These are phyloP conservation scores for Botrytis elliptica DNA, from an alignment of 2,329 filamentous ascomycete species.

Conservation along the genomic window DNA sequence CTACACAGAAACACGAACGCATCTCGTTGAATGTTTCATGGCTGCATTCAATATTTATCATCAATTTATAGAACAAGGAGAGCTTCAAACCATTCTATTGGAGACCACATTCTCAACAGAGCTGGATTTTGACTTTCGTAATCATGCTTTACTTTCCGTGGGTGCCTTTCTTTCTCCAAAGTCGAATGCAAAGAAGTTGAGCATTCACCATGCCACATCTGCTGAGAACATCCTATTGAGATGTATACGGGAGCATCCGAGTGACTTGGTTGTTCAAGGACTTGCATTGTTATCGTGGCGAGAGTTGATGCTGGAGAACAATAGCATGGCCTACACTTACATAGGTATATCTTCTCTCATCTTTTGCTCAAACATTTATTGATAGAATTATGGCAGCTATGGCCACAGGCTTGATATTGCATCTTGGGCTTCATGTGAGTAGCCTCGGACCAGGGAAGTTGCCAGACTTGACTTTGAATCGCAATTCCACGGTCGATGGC, in stretches of 20 bases:
- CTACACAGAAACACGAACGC: background rate
- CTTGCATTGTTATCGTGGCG: slow-evolving; percentile 8
- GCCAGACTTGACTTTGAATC: background rate
- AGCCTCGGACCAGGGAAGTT: background rate
- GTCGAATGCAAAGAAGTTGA: background rate
- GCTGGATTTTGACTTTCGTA: background rate
- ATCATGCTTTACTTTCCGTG: slow-evolving; percentile 2
- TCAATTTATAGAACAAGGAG: slow-evolving; percentile 11
- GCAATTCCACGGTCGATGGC: background rate
- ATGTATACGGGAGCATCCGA: background rate
- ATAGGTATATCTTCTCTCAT: background rate
- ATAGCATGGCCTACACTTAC: slow-evolving; percentile 9
- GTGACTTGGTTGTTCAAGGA: slow-evolving; percentile 8
- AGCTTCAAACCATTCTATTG: background rate
- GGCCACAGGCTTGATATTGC: slow-evolving; percentile 1
- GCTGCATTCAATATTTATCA: slow-evolving; percentile 6
- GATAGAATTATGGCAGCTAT: background rate
- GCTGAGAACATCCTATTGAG: background rate
- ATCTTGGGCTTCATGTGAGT: slow-evolving; percentile 7
- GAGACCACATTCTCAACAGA: background rate
- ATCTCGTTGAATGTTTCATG: background rate
- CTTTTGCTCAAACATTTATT: background rate
- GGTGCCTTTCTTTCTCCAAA: slow-evolving; percentile 4
- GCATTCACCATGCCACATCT: background rate
- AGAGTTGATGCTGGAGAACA: slow-evolving; percentile 10